Conservation (phyloP, 345 rosid genomes). For the Fremontodendron californicum region DNA sequence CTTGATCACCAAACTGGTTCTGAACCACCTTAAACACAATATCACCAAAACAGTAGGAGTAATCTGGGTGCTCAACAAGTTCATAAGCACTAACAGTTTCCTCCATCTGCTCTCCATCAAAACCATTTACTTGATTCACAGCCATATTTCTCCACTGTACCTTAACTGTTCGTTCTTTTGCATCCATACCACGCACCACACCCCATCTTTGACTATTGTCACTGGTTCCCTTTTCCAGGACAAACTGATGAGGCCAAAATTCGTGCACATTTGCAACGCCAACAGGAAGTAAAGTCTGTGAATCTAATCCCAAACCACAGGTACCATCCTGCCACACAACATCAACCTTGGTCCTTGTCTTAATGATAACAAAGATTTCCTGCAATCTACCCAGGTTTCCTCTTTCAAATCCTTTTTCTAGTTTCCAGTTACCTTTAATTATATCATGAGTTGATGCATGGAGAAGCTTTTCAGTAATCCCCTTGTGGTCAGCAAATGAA, state of each 20-base stretch:
- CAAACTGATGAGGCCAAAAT: conserved; percentile 90
- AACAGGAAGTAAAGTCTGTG: conserved; percentile 58
- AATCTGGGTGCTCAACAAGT: conserved; percentile 82
- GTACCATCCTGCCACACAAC: conserved; percentile 87
- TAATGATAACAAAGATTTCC: conserved; percentile 53
- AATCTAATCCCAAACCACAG: conserved; percentile 48
- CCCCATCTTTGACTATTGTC: conserved; percentile 63
- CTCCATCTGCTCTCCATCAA: conserved; percentile 33
- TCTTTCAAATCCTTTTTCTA: conserved; percentile 37
- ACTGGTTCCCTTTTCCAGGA: conserved; percentile 52
- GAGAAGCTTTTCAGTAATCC: conserved; percentile 23
- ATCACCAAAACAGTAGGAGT: conserved; percentile 62
- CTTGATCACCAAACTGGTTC: conserved; percentile 18
- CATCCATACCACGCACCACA: conserved; percentile 55
- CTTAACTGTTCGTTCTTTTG: conserved; percentile 69
- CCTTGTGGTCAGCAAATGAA: conserved; percentile 33
- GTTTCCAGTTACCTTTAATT: conserved; percentile 17
- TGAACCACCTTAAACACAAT: conserved; percentile 50
- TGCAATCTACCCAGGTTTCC: conserved; percentile 25
- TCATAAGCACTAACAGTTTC: conserved; percentile 85
- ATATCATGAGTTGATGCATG: conserved; percentile 21
- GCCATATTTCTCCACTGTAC: conserved; percentile 58
- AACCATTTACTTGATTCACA: conserved; percentile 30
- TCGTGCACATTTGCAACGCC: conserved; percentile 63
- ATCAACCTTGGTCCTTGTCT: conserved; percentile 62